A percentile compares a stretch with the other conserved stretches of the same genome.
Conservation (phyloP, 768 basidiomycete species). For the Suillus fuscotomentosus region DNA sequence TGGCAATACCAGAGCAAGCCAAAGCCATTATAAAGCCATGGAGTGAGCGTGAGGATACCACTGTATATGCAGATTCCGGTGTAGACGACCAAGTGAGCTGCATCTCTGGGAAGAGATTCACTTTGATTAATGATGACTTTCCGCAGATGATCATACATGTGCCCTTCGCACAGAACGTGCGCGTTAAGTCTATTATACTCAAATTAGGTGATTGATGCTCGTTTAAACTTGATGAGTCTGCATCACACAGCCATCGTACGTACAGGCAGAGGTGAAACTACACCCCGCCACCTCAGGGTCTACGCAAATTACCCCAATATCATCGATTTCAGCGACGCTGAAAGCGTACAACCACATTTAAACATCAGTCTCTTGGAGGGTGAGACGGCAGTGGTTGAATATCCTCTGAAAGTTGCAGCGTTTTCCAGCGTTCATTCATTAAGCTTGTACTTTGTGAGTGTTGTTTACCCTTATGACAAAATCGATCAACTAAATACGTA, state of each 20-base stretch:
- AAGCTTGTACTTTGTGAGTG: constrained; percentile 78
- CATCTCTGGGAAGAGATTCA: background rate
- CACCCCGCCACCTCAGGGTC: constrained; percentile 73
- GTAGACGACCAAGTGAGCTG: constrained; percentile 79
- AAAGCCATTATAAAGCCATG: constrained; percentile 78
- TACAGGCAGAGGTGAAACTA: constrained; percentile 71
- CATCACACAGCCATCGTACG: background rate
- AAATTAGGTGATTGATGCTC: constrained; percentile 59
- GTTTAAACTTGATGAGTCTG: background rate
- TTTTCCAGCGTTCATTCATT: constrained; percentile 74
- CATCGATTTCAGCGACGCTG: constrained; percentile 75
- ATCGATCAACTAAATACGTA: background rate
- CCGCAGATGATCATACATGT: constrained; percentile 75
- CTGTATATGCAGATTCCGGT: constrained; percentile 51
- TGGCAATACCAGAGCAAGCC: constrained; percentile 79
- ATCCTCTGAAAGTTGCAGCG: constrained; percentile 73
- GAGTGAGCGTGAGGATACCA: constrained; percentile 71
- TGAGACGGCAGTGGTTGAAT: constrained; percentile 67
- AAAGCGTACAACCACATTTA: constrained; percentile 65
- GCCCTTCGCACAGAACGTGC: constrained; percentile 77
- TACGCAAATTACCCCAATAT: constrained; percentile 75
- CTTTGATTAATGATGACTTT: background rate
- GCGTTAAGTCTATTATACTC: constrained; percentile 69
- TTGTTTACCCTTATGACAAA: constrained; percentile 2
- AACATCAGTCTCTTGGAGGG: constrained; percentile 71